Base-by-base conservation (phyloP, 768 basidiomycete genomes). In the Amanita inopinata region DNA sequence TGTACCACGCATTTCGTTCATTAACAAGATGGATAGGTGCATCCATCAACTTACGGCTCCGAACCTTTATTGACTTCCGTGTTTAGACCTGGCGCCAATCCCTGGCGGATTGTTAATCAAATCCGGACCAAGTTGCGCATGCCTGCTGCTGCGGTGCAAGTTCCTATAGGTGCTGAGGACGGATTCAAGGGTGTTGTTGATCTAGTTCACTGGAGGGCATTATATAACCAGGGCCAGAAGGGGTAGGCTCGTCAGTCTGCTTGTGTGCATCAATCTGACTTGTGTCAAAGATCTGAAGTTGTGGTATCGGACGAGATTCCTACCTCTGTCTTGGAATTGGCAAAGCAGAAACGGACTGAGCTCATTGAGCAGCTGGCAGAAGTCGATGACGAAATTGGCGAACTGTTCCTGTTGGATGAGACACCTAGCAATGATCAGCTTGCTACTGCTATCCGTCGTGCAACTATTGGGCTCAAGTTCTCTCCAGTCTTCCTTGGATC, bases 11-110 rank as follows among this genome's bases (percentile, higher is more conserved):
- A 75, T 99, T 46, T 96, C 91, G 4, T 98, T 96, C 61, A 79
- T 98, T 56, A 98, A 98, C 65, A 98, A 98, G 65, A 97, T 98
- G 94, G 94, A 98, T 56, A 76, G 90, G 87, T 87, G 38, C 10
- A 62, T 53, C 5, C 8, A 10, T 36, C 19, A 24, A 8, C 15
- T 40, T 6, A 18, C 28, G 12, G 7, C 10, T 19, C 23, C 24
- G 8, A 17, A 20, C 44, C 19, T 18, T 15, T 32, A 31, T 35
- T 17, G 51, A 28, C 52, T 5, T 43, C 7, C 5, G 4, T 46
- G 1, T 9, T 12, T 46, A 90, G 91, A 54, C 92, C 94, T 45
- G 96, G 96, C 38, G 90, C 96, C 15, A 97, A 97, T 61, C 96
- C 96, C 2, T 94, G 89, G 86, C 75, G 92, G 44, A 91, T 98